Base-by-base conservation (phyloP, 1,284 basidiomycete species). In the Fistulina hepatica region DNA sequence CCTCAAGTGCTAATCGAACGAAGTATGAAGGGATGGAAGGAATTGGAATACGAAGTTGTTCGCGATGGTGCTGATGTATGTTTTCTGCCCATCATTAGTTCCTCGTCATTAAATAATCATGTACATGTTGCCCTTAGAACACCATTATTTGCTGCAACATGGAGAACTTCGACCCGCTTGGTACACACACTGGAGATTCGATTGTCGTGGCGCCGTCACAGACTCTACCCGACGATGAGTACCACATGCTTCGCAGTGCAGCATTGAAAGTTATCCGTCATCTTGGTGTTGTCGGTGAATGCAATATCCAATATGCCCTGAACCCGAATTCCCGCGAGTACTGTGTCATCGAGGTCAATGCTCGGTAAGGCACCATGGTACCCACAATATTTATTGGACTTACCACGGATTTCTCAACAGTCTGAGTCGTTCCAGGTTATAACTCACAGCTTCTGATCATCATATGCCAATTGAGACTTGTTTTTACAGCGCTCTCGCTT, bases 181-280 rank as follows among this genome's bases (percentile, higher is more conserved):
- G 95, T 48, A 97, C 91, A 28, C 95, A 98, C 62, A 98, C 95
- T n/a, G 95, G 95, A 54, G 95, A 98, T 60, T 98, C 94, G n/a
- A 98, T 99, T 54, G 95, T 98, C 55, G 92, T 98, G 31, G 95
- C 95, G 4, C 95, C 95, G 2, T 97, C 92, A 4, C 95, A 99
- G 61, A 98, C 95, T 2, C 68, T 99, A 12, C 89, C 93, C 24
- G 95, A 98, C 54, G 86, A 90, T 57, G 91, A 97, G 58, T 99
- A 98, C 64, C 93, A 99, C 65, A 98, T 98, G 95, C 73, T 98
- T 48, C 86, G 95, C 44, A 88, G 84, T 46, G 93, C 95, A 40
- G 95, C 95, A 23, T 81, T 98, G 67, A 97, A 98, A 65, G 88
- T 92, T 44, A 92, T 95, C 44, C 81, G 95, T 45, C 94, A 98